Evolutionary conservation across 2,329 filamentous ascomycete genomes (phyloP).

Genomic region (Microcyclosporella mali): DNA sequence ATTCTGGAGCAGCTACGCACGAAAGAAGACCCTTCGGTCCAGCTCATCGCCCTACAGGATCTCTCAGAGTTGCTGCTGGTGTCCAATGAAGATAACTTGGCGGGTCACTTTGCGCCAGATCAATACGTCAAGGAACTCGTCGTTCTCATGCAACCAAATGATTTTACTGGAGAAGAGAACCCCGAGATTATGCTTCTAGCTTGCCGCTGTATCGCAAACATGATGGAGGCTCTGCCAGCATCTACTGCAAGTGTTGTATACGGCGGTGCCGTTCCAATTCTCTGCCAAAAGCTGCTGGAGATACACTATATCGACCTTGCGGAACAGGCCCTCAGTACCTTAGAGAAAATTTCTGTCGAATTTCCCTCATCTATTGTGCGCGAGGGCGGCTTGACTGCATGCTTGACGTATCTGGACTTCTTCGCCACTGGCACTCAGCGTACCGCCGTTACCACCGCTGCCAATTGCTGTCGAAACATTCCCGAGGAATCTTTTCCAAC

Average conservation of each 20-base stretch:
- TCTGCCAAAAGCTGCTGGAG: constrained; percentile 91
- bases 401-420: constrained; percentile 91
- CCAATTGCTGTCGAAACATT: constrained; percentile 96
- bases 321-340: constrained; percentile 90
- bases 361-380: constrained; percentile 93
- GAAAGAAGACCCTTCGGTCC: constrained; percentile 78
- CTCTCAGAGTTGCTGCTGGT: constrained; percentile 88
- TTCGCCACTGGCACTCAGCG: constrained; percentile 95
- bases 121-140: constrained; percentile 94
- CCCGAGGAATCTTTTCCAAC: constrained; percentile 88
- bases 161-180: constrained; percentile 74
- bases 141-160: constrained; percentile 80
- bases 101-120: constrained; percentile 91
- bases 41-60: constrained; percentile 87
- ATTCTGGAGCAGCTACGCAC: constrained; percentile 58
- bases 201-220: constrained; percentile 88
- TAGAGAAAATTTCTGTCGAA: constrained; percentile 96
- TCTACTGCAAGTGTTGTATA: constrained; percentile 95
- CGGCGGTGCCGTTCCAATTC: constrained; percentile 86
- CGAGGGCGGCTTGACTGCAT: constrained; percentile 92
- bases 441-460: constrained; percentile 92
- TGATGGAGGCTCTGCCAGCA: constrained; percentile 93
- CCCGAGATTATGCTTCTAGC: constrained; percentile 96
- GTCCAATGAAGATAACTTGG: constrained; percentile 92
- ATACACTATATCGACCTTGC: constrained; percentile 97